Base-by-base conservation (phyloP, 352 stramenopile species). In the Phytophthora pseudosyringae region DNA sequence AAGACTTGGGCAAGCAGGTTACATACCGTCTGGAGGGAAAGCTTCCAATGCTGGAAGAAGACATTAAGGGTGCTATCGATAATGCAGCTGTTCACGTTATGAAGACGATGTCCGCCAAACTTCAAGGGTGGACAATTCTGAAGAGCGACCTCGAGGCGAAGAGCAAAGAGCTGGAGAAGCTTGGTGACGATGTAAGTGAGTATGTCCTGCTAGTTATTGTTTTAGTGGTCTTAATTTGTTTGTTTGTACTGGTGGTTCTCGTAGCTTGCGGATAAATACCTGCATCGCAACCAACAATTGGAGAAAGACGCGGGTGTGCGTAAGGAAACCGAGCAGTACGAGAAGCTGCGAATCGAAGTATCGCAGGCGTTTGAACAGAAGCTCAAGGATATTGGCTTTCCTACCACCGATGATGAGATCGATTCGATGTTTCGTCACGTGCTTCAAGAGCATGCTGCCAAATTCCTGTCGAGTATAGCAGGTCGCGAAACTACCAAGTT, bases 111-210 rank as follows among this genome's bases (percentile, higher is more conserved):
- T 66, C 73, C 8, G 69, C 81, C 21, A 73, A 89, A 31, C 59
- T 94, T 40, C 76, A 85, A 72, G 85, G 85, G 8, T 94, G 85
- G 85, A 90, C 83, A 2, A 80, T 94, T 10, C 59, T 91, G 4
- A 86, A 86, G 51, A 75, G 55, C 11, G 83, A 94, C 35, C 73
- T 91, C 31, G 48, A 75, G 11, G 71, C 73, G 6, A 94, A 92
- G 57, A 84, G 70, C 40, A 68, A 75, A 12, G 83, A 90, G 32
- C 40, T 95, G 25, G 83, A 93, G 35, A 91, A 90, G 15, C 69
- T 94, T 26, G 86, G 82, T 2, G 83, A 94, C 55, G 69, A 87
- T 67, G 87, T 93, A 76, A 66, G 80, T 80, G 35, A 2, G 28
- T 16, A 36, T 51, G n/a, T 40, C 3, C 15, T 50, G 16, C n/a